A percentile compares a stretch with the other conserved stretches of the same genome.
phyloP scores from a whole-genome alignment of 1,284 basidiomycete genomes.

The Anthracocystis setariae region DNA sequence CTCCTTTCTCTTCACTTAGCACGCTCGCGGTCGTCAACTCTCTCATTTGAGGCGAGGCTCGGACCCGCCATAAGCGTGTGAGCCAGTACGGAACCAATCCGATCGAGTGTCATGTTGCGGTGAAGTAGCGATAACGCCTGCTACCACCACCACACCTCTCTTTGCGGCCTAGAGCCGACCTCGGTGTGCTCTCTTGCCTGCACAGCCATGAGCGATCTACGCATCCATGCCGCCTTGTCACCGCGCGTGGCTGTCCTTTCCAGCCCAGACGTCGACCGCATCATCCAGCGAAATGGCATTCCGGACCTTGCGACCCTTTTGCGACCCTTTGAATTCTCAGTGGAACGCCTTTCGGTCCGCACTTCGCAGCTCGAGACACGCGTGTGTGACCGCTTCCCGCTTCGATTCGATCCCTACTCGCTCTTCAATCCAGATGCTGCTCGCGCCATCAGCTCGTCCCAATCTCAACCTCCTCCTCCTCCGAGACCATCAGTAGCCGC shows the following conservation, averaged over 20 bases:
- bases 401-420: constrained; percentile 58
- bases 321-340: constrained; percentile 57
- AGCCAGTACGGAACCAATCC: not conserved
- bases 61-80: not conserved
- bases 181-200: not conserved
- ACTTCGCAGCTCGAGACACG: constrained; percentile 63
- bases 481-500: constrained; percentile 20
- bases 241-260: constrained; percentile 62
- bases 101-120: constrained; percentile 3
- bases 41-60: not conserved
- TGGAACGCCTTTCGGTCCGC: constrained; percentile 53
- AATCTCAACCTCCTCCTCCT: constrained; percentile 3
- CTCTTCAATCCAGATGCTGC: constrained; percentile 42
- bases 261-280: constrained; percentile 55
- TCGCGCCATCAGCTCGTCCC: constrained; percentile 10
- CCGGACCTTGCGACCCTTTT: constrained; percentile 54
- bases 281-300: constrained; percentile 48
- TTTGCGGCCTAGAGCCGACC: not conserved
- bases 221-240: constrained; percentile 57
- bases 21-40: not conserved
- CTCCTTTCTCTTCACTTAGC: not conserved
- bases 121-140: not conserved
- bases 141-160: not conserved
- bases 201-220: constrained; percentile 37
- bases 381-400: constrained; percentile 51